phyloP scores from a whole-genome alignment of 1,139 yeast species.

The Hansenula sp. region DNA sequence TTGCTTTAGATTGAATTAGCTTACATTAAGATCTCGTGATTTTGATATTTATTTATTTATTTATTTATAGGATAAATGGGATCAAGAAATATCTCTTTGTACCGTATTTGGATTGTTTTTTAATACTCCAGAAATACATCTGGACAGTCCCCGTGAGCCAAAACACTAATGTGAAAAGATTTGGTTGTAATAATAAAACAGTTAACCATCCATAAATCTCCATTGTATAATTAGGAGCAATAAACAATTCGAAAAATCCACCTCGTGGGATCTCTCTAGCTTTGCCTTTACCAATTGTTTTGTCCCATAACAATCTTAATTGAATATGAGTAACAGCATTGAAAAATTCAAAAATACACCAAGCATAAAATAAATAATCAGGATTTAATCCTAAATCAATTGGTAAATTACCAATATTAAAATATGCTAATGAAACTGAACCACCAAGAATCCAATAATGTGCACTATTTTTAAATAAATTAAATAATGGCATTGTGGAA shows the following conservation, averaged over 20 bases:
- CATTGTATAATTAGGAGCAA: constrained; percentile 83
- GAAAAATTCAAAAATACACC: constrained; percentile 66
- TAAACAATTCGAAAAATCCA: constrained; percentile 37
- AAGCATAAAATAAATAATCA: constrained; percentile 36
- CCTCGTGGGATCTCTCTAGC: constrained; percentile 34
- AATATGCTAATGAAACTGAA: constrained; percentile 58
- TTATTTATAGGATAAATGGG: constrained; percentile 30
- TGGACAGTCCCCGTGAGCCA: constrained; percentile 67
- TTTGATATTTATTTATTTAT: too few species aligned
- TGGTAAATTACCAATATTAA: constrained; percentile 53
- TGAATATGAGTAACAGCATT: constrained; percentile 64
- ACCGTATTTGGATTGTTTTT: constrained; percentile 50
- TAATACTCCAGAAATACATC: constrained; percentile 66
- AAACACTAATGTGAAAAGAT: constrained; percentile 73
- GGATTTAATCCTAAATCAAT: constrained; percentile 14
- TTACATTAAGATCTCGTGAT: too few species aligned
- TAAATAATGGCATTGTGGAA: constrained; percentile 87
- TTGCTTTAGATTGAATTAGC: too few species aligned
- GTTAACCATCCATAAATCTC: constrained; percentile 74
- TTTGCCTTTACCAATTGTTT: constrained; percentile 30
- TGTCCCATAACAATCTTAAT: constrained; percentile 34
- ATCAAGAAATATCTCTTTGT: constrained; percentile 31
- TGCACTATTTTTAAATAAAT: constrained; percentile 80
- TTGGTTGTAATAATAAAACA: constrained; percentile 67
- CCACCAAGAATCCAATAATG: constrained; percentile 95